A percentile compares a stretch with the other conserved stretches of the same genome.
These are phyloP conservation scores for Didymosphaeria variabile DNA, from an alignment of 2,329 filamentous ascomycete species.

Conservation along the genomic window DNA sequence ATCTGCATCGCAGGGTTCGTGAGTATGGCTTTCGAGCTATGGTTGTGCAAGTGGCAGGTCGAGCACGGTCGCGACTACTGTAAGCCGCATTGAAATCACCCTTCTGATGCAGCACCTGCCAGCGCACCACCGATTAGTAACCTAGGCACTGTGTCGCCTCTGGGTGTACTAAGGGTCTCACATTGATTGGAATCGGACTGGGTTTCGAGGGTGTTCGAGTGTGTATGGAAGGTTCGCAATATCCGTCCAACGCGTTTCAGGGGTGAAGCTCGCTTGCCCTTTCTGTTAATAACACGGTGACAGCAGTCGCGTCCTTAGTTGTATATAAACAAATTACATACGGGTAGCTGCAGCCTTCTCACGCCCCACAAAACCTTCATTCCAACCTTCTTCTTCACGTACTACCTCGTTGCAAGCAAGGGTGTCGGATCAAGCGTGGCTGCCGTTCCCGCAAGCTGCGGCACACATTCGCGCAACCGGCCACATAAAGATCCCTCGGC, in stretches of 20 bases:
- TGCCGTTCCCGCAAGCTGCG: not conserved
- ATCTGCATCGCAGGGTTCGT: constrained; percentile 89
- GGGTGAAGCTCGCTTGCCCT: not conserved
- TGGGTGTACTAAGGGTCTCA: too few relatives aligned
- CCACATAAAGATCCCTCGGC: too few relatives aligned
- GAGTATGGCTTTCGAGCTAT: constrained; percentile 82
- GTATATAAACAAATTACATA: not conserved
- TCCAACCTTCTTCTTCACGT: not conserved
- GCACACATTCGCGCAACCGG: not conserved
- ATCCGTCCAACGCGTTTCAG: too few relatives aligned
- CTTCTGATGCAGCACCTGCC: too few relatives aligned
- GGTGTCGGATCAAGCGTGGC: not conserved
- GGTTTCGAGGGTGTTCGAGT: not conserved
- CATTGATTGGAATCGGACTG: too few relatives aligned
- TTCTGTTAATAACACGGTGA: not conserved
- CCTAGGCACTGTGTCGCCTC: not conserved
- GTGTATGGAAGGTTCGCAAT: too few relatives aligned
- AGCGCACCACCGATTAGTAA: not conserved
- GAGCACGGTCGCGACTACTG: constrained; percentile 74
- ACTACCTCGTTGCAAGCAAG: not conserved
- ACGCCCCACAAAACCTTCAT: not conserved
- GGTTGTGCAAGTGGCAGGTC: constrained; percentile 86
- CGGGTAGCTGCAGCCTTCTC: not conserved
- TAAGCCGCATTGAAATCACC: constrained; percentile 37
- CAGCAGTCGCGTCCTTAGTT: not conserved